Evolutionary conservation across 2,329 filamentous ascomycete genomes (phyloP).

Genomic region (Aspergillus sp.): DNA sequence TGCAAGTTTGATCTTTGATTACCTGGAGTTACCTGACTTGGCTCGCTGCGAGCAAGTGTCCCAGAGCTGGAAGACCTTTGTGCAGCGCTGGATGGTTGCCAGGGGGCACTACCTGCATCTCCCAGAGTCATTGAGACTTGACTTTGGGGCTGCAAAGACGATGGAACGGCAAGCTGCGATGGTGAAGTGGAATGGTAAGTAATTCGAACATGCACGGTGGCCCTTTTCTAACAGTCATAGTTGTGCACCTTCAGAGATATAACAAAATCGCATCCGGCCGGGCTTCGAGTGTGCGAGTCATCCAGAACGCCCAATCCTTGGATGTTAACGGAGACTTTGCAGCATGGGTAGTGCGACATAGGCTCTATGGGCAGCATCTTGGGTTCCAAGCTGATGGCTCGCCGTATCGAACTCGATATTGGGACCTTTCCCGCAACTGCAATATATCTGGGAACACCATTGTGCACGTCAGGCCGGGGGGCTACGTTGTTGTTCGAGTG

Average conservation of each 20-base stretch:
- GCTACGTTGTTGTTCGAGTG: too few species aligned
- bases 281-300: not conserved
- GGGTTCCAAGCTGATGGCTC: not conserved
- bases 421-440: not conserved
- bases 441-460: too few species aligned
- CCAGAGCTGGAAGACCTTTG: not conserved
- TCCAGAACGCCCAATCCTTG: not conserved
- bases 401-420: not conserved
- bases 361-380: not conserved
- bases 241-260: not conserved
- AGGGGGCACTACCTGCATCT: not conserved
- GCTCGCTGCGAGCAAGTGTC: not conserved
- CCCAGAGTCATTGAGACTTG: not conserved
- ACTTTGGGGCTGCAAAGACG: not conserved
- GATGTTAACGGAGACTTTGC: not conserved
- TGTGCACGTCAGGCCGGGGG: too few species aligned
- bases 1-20: not conserved
- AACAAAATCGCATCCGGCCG: not conserved
- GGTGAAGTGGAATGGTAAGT: not conserved
- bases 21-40: not conserved
- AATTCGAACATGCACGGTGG: fast-evolving
- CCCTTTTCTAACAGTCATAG: not conserved
- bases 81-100: not conserved
- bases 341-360: not conserved
- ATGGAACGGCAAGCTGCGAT: not conserved